Percentiles rank a stretch among this genome's conserved stretches.
These are phyloP conservation scores for Zymoseptoria pseudotritici DNA, from an alignment of 2,329 filamentous ascomycete genomes.

Conservation along the genomic window DNA sequence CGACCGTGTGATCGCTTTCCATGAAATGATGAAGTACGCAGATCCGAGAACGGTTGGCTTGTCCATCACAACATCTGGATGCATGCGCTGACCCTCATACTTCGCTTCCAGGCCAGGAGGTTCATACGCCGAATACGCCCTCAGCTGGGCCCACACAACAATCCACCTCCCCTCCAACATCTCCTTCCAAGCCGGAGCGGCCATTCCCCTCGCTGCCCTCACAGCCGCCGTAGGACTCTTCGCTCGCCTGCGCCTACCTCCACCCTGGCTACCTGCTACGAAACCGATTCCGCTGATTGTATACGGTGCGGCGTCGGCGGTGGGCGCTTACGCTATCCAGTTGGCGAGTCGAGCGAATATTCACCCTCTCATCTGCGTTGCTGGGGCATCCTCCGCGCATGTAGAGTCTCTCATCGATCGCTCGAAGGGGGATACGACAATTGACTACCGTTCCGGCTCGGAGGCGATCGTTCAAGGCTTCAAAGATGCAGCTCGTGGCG, in stretches of 20 bases:
- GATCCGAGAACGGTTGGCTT: too few species aligned
- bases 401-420: constrained; percentile 48
- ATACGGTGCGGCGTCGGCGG: constrained; percentile 47
- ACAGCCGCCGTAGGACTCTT: constrained; percentile 42
- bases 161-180: constrained; percentile 47
- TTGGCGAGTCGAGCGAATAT: constrained; percentile 47
- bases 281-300: constrained; percentile 33
- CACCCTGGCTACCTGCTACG: constrained; percentile 33
- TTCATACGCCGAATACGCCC: constrained; percentile 55
- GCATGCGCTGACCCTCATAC: too few species aligned
- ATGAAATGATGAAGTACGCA: constrained; percentile 38
- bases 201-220: constrained; percentile 40
- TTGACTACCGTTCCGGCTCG: constrained; percentile 50
- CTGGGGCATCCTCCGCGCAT: constrained; percentile 45
- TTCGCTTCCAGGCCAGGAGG: constrained; percentile 34
- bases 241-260: constrained; percentile 35
- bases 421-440: constrained; percentile 48
- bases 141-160: constrained; percentile 49
- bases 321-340: constrained; percentile 53
- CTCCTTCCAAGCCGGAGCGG: constrained; percentile 45
- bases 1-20: constrained; percentile 51
- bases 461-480: constrained; percentile 26
- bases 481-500: constrained; percentile 20
- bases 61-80: too few species aligned
- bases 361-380: constrained; percentile 55